These are phyloP conservation scores for Blumeriella jaapii DNA, from an alignment of 2,329 filamentous ascomycete species.

Conservation along the genomic window DNA sequence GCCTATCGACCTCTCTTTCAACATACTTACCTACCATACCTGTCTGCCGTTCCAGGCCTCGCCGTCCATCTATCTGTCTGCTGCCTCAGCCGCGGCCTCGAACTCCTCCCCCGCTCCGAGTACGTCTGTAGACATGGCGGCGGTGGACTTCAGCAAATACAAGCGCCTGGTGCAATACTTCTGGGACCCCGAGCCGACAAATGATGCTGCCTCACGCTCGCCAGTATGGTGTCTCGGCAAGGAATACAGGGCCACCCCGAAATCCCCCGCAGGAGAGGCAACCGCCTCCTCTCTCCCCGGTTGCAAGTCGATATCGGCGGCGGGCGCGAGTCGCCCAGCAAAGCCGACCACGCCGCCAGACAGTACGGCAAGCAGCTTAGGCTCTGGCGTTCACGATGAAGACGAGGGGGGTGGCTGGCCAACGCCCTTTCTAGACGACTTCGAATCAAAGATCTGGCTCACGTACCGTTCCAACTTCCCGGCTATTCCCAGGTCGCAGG, in stretches of 20 bases:
- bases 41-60: too few relatives aligned
- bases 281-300: conserved; percentile 12
- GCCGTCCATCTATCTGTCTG: too few relatives aligned
- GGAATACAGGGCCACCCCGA: conserved; percentile 34
- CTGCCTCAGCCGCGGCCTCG: not conserved
- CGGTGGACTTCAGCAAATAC: conserved; percentile 63
- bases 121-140: conserved; percentile 35
- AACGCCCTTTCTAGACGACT: conserved; percentile 73
- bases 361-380: conserved; percentile 23
- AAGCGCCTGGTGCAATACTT: conserved; percentile 82
- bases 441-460: conserved; percentile 90
- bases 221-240: conserved; percentile 76
- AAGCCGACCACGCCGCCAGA: conserved; percentile 24
- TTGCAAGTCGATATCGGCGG: conserved; percentile 3
- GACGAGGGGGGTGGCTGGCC: conserved; percentile 55
- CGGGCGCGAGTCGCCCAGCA: conserved; percentile 5
- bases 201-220: conserved; percentile 54
- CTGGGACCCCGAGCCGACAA: conserved; percentile 81
- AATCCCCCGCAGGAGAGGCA: conserved; percentile 5
- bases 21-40: too few relatives aligned
- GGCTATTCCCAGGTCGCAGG: conserved; percentile 66
- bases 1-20: too few relatives aligned
- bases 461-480: conserved; percentile 86
- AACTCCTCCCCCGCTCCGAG: conserved; percentile 1
- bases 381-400: conserved; percentile 21